A percentile compares a stretch with the other conserved stretches of the same genome.
phyloP scores from a whole-genome alignment of 805 yeast species.

The Tetrapisispora nanseiensis region DNA sequence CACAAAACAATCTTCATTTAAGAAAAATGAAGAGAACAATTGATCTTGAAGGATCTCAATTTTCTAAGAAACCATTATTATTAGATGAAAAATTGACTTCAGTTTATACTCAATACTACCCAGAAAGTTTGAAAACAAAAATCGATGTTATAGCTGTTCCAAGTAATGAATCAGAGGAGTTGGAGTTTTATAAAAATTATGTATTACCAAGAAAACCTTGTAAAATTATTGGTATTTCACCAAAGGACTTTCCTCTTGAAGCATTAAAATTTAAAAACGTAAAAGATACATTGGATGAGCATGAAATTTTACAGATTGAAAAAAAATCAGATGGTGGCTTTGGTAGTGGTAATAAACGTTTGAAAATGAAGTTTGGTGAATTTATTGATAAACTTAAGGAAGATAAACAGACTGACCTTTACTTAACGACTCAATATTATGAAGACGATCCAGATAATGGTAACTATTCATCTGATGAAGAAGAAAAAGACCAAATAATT shows the following conservation, averaged over 20 bases:
- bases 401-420: slow-evolving; percentile 40
- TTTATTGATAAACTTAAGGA: slow-evolving; percentile 22
- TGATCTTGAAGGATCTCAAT: not conserved
- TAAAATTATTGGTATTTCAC: slow-evolving; percentile 34
- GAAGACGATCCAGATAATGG: slow-evolving; percentile 32
- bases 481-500: slow-evolving; percentile 11
- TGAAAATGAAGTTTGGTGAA: slow-evolving; percentile 40
- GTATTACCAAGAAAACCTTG: slow-evolving; percentile 42
- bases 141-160: slow-evolving; percentile 17
- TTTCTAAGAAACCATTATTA: slow-evolving; percentile 1
- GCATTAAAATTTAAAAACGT: slow-evolving; percentile 31
- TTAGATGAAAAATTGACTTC: slow-evolving; percentile 8
- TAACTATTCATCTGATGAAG: slow-evolving; percentile 18
- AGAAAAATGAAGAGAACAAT: slow-evolving; percentile 1
- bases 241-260: slow-evolving; percentile 26
- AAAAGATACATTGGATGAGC: slow-evolving; percentile 30
- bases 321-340: slow-evolving; percentile 50
- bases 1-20: no score
- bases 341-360: slow-evolving; percentile 53
- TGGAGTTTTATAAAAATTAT: slow-evolving; percentile 32
- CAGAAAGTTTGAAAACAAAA: slow-evolving; percentile 5
- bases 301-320: slow-evolving; percentile 44
- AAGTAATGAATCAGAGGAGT: slow-evolving; percentile 11
- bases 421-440: slow-evolving; percentile 61
- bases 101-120: slow-evolving; percentile 14